phyloP scores from a whole-genome alignment of 2,329 filamentous ascomycete genomes.

The Colletotrichum navitas region DNA sequence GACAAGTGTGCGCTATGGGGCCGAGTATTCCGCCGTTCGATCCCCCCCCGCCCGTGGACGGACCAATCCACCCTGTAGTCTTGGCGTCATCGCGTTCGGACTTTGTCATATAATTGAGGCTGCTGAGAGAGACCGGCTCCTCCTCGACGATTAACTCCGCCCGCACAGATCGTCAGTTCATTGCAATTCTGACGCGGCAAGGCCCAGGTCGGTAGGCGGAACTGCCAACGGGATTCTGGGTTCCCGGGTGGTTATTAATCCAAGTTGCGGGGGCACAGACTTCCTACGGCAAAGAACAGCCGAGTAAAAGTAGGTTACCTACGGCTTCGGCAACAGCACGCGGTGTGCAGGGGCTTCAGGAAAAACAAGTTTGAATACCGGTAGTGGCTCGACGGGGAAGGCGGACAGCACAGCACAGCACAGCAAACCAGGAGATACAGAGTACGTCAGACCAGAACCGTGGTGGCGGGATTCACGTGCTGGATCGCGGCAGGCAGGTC shows the following conservation, averaged over 20 bases:
- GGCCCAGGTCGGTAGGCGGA: background rate
- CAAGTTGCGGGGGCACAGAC: conserved; percentile 35
- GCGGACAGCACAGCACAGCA: background rate
- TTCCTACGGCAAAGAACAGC: conserved; percentile 25
- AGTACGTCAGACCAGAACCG: background rate
- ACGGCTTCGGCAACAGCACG: conserved; percentile 3
- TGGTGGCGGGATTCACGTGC: background rate
- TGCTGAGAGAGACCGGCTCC: background rate
- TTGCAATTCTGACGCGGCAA: background rate
- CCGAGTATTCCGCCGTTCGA: background rate
- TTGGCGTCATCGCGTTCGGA: background rate
- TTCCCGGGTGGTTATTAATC: conserved; percentile 15
- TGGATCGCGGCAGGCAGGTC: background rate
- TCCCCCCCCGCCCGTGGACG: background rate
- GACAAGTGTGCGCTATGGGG: conserved; percentile 7
- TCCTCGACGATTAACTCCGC: background rate
- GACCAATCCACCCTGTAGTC: background rate
- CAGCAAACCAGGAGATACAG: background rate
- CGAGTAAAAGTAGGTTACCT: conserved; percentile 7
- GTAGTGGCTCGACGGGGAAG: background rate
- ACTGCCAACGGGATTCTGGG: conserved; percentile 1
- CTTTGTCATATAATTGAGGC: background rate
- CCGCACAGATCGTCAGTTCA: no score
- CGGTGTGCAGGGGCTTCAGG: background rate
- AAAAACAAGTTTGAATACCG: background rate